Evolutionary conservation across 768 basidiomycete genomes (phyloP), one percentile per base, ranked within the genome.

Genomic region (Tephrocybe sp.): DNA sequence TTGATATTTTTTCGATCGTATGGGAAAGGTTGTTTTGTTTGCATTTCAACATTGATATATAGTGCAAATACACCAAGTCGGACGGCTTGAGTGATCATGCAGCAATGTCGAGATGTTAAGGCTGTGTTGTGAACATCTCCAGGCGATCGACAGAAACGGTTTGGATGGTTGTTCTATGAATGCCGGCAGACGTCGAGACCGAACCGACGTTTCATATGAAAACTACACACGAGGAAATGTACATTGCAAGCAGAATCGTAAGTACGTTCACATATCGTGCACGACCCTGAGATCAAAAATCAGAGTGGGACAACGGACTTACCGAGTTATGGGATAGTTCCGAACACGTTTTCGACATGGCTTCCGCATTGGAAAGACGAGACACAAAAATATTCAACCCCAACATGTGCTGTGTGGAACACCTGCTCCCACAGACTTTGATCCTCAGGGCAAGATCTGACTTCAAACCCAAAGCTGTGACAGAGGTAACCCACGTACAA

Each of bases 371-470:
- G 62, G 60, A 62, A 65, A 62, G 59, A 45, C 56, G 53, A 59
- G 52, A 52, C 56, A 65, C 59, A 57, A 64, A 66, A 65, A 68
- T 68, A 68, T 57, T 49, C 42, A 54, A 53, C 62, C 65, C 63
- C 64, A 64, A 70, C 69, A 70, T 69, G 68, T 58, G 51, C 56
- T 54, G 40, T 51, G 44, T 47, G 62, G 55, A 49, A 52, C 54
- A 60, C 36, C 34, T 56, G 53, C 54, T 54, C 51, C 57, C 54
- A 62, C 57, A 56, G 57, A 45, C 59, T 58, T 58, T 67, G 72
- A 72, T 72, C 70, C 69, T 72, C 72, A 71, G 68, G 71, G 70
- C 67, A 54, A 54, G 59, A 65, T 66, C 63, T 64, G 61, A 31
- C 26, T 33, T 32, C 49, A 59, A 64, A 63, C 66, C 63, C 51